These are phyloP conservation scores for Aspergillus diversus DNA, from an alignment of 495 filamentous ascomycete genomes.

Conservation along the genomic window DNA sequence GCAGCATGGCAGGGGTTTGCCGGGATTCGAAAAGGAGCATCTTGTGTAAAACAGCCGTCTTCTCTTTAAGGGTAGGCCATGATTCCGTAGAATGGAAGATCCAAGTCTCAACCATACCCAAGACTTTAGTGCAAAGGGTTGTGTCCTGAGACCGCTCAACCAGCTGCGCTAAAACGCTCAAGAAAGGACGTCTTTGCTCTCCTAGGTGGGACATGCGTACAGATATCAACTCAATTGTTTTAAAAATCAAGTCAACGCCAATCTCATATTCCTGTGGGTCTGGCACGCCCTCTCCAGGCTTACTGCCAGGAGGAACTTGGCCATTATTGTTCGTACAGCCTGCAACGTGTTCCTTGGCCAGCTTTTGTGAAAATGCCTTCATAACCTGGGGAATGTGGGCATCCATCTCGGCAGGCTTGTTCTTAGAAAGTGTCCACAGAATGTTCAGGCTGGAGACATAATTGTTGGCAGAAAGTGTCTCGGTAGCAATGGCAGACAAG, in stretches of 20 bases:
- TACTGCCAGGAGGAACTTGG: conserved; percentile 41
- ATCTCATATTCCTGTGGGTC: conserved; percentile 80
- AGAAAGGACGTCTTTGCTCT: conserved; percentile 87
- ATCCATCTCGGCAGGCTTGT: conserved; percentile 83
- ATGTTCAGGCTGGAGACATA: conserved; percentile 88
- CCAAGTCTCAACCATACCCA: conserved; percentile 94
- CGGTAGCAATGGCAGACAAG: conserved; percentile 78
- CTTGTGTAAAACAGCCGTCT: conserved; percentile 94
- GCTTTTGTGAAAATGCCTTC: conserved; percentile 90
- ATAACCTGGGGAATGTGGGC: conserved; percentile 84
- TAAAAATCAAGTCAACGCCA: conserved; percentile 84
- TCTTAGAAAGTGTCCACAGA: conserved; percentile 85
- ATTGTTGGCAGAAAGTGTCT: conserved; percentile 74
- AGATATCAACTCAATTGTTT: conserved; percentile 89
- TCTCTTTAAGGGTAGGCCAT: conserved; percentile 96
- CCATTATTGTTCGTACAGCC: conserved; percentile 59
- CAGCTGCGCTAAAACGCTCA: conserved; percentile 90
- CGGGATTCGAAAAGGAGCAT: conserved; percentile 94
- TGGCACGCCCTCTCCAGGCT: conserved; percentile 60
- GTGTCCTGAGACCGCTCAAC: conserved; percentile 91
- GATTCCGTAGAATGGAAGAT: conserved; percentile 91
- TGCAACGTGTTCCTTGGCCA: conserved; percentile 91
- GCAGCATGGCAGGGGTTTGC: conserved; percentile 77
- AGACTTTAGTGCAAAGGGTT: conserved; percentile 83
- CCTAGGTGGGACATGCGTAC: conserved; percentile 92